These are phyloP conservation scores for Candida ovalis DNA, from an alignment of 805 yeast genomes.

Conservation along the genomic window DNA sequence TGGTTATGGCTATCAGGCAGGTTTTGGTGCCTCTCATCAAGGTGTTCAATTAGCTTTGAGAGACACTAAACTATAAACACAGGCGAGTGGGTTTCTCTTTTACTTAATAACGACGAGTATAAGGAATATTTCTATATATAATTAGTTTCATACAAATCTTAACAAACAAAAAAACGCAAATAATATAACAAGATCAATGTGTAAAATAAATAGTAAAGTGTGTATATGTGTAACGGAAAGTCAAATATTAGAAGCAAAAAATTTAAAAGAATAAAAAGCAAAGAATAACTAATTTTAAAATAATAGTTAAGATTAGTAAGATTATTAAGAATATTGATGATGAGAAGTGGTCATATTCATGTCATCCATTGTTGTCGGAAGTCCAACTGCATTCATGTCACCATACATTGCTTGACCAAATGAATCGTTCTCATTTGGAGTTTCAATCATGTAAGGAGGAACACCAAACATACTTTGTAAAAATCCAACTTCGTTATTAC, in stretches of 20 bases:
- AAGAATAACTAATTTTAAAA: neutral
- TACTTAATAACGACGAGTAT: too few relatives aligned
- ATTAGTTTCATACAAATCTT: too few relatives aligned
- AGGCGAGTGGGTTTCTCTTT: neutral
- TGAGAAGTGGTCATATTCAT: neutral
- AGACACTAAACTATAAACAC: neutral
- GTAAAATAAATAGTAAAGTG: too few relatives aligned
- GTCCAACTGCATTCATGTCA: neutral
- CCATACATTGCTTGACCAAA: neutral
- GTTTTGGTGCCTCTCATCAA: constrained; percentile 52
- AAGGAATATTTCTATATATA: neutral
- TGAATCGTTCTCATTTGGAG: constrained; percentile 4
- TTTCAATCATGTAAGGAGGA: constrained; percentile 29
- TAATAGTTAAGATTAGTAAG: neutral
- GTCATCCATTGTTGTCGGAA: neutral
- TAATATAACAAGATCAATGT: neutral
- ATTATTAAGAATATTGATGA: neutral
- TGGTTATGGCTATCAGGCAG: constrained; percentile 66
- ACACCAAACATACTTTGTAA: constrained; percentile 31
- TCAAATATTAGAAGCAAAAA: neutral
- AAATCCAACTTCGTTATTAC: constrained; percentile 14
- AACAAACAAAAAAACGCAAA: neutral
- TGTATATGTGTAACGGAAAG: too few relatives aligned
- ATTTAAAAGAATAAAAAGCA: neutral
- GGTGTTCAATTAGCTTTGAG: constrained; percentile 35